A percentile compares a stretch with the other conserved stretches of the same genome.
Evolutionary conservation across 108 stramenopile species (phyloP).

Genomic region (Aurantiochytrium sp.): DNA sequence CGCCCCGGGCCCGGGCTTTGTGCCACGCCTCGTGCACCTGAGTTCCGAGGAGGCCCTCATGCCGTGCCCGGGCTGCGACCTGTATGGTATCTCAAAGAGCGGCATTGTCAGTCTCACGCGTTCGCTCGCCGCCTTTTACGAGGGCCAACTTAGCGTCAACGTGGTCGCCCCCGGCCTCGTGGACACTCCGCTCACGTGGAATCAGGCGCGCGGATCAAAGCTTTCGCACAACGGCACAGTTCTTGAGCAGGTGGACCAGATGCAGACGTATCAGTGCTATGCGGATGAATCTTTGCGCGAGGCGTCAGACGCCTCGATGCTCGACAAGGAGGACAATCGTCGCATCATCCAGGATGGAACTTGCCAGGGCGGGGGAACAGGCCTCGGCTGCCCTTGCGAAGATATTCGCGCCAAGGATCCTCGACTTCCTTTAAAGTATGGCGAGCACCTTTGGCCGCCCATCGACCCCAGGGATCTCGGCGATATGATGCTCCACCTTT

Average conservation of each 20-base stretch:
- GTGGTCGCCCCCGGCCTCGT: neutral
- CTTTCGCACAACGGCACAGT: neutral
- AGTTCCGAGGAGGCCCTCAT: neutral
- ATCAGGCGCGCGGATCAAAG: constrained; percentile 1
- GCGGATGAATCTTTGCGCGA: neutral
- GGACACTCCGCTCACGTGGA: constrained; percentile 1
- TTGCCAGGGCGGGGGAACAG: neutral
- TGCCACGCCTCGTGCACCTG: neutral
- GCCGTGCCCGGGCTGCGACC: constrained; percentile 11
- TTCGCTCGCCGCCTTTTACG: neutral
- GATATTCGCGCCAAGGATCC: neutral
- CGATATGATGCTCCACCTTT: neutral
- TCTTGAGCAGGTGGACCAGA: neutral
- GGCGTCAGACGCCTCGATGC: too few species aligned
- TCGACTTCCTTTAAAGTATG: neutral
- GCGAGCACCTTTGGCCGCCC: neutral
- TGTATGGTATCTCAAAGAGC: constrained; percentile 9
- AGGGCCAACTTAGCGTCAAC: neutral
- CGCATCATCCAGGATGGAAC: neutral
- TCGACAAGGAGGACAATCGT: too few species aligned
- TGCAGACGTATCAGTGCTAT: constrained; percentile 16
- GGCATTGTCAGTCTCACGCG: neutral
- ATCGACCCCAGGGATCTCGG: neutral
- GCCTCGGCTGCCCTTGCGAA: neutral
- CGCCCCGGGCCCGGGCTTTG: neutral